Conservation (phyloP, 2,329 filamentous ascomycete species). For the Aspergillus sp. region DNA sequence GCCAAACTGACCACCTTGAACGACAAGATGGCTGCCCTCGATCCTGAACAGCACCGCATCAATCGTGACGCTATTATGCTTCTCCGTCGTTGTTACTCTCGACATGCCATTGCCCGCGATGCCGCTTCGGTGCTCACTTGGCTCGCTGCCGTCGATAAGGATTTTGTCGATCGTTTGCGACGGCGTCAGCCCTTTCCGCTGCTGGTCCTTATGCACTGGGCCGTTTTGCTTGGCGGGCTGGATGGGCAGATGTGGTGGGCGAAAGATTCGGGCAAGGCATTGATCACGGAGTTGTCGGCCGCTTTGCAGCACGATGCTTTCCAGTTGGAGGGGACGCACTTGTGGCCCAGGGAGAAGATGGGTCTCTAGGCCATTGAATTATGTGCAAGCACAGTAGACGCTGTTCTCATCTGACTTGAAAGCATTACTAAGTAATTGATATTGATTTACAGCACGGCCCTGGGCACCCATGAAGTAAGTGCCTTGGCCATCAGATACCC, state of each 20-base stretch:
- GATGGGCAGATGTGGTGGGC: slow-evolving; percentile 30
- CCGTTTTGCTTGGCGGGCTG: slow-evolving; percentile 24
- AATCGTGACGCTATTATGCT: slow-evolving; percentile 22
- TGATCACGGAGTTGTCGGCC: slow-evolving; percentile 21
- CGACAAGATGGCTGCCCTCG: slow-evolving; percentile 18
- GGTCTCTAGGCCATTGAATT: slow-evolving; percentile 9
- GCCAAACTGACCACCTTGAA: slow-evolving; percentile 20
- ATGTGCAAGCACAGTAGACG: too few relatives aligned
- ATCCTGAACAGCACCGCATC: slow-evolving; percentile 21
- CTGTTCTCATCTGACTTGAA: too few relatives aligned
- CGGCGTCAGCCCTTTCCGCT: slow-evolving; percentile 24
- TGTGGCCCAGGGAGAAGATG: slow-evolving; percentile 25
- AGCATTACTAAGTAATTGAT: too few relatives aligned
- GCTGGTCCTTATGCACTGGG: slow-evolving; percentile 31
- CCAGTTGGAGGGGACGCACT: slow-evolving; percentile 19
- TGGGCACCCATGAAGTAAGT: too few relatives aligned
- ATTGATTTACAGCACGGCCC: too few relatives aligned
- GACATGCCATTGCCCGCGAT: slow-evolving; percentile 17
- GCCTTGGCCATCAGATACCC: too few relatives aligned
- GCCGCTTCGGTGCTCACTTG: slow-evolving; percentile 27
- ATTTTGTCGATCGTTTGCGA: slow-evolving; percentile 23
- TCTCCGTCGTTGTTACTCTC: slow-evolving; percentile 21
- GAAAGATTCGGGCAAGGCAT: slow-evolving; percentile 22
- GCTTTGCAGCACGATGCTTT: slow-evolving; percentile 13
- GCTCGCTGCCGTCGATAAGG: slow-evolving; percentile 25